Conservation (phyloP, 1,139 yeast genomes). For the Saccharomyces hybrid region DNA sequence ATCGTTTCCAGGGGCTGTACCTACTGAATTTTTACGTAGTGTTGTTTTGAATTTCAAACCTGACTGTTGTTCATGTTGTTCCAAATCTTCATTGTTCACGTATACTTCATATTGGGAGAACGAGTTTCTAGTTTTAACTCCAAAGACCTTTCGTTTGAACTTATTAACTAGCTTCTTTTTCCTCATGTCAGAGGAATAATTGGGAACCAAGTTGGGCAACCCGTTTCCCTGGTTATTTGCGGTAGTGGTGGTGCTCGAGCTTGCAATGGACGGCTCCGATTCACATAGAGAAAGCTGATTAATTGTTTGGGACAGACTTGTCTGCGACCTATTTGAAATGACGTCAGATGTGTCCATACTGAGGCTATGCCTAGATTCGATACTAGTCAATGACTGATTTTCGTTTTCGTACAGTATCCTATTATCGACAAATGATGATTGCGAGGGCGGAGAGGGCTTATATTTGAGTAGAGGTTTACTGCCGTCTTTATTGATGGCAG, state of each 20-base stretch:
- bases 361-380: neutral
- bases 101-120: neutral
- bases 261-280: neutral
- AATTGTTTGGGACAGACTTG: neutral
- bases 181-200: neutral
- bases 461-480: neutral
- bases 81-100: constrained; percentile 3
- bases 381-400: neutral
- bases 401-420: neutral
- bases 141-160: constrained; percentile 4
- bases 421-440: neutral
- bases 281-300: neutral
- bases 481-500: neutral
- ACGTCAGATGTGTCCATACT: neutral
- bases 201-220: neutral
- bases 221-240: neutral
- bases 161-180: constrained; percentile 2
- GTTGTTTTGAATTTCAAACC: constrained; percentile 17
- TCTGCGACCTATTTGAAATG: neutral
- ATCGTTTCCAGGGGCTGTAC: neutral
- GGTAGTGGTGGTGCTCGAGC: neutral
- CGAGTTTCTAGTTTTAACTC: constrained; percentile 9
- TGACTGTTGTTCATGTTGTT: constrained; percentile 10
- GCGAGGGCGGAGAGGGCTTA: neutral
- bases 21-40: constrained; percentile 10